Percentiles rank a stretch among this genome's conserved stretches.
Conservation (phyloP, 768 basidiomycete genomes). For the Phaeotremella skinneri region DNA sequence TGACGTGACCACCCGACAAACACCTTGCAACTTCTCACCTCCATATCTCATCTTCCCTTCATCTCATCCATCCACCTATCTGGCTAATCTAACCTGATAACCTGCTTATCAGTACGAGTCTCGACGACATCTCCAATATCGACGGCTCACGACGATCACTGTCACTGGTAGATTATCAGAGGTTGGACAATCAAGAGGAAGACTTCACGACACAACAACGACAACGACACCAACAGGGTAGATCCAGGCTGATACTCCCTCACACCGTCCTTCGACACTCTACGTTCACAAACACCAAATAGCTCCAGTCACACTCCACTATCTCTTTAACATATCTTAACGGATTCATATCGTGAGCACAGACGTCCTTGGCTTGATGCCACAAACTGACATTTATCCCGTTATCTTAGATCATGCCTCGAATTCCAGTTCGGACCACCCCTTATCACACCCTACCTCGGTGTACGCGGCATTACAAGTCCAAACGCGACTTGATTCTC, state of each 20-base stretch:
- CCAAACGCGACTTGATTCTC: constrained; percentile 52
- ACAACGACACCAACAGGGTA: neutral
- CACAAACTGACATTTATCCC: neutral
- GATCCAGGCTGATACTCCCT: constrained; percentile 3
- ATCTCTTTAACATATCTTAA: too few relatives aligned
- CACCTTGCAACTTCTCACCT: neutral
- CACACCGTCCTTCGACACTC: neutral
- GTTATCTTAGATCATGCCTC: constrained; percentile 45
- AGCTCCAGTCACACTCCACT: too few relatives aligned
- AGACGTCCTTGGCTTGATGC: too few relatives aligned
- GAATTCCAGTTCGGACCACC: constrained; percentile 52
- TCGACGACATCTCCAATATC: too few relatives aligned
- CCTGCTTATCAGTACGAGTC: neutral
- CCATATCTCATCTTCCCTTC: neutral
- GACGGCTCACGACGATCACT: too few relatives aligned
- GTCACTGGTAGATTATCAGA: too few relatives aligned
- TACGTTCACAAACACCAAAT: neutral
- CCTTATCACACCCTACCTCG: constrained; percentile 51
- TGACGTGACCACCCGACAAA: constrained; percentile 3
- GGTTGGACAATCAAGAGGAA: too few relatives aligned
- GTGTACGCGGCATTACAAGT: constrained; percentile 53
- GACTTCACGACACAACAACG: neutral
- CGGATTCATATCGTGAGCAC: too few relatives aligned
- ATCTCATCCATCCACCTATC: neutral
- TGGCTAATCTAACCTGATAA: neutral